Percentiles rank a stretch among this genome's conserved stretches.
Conservation (phyloP, 805 yeast species). For the Metschnikowia hibisci region DNA sequence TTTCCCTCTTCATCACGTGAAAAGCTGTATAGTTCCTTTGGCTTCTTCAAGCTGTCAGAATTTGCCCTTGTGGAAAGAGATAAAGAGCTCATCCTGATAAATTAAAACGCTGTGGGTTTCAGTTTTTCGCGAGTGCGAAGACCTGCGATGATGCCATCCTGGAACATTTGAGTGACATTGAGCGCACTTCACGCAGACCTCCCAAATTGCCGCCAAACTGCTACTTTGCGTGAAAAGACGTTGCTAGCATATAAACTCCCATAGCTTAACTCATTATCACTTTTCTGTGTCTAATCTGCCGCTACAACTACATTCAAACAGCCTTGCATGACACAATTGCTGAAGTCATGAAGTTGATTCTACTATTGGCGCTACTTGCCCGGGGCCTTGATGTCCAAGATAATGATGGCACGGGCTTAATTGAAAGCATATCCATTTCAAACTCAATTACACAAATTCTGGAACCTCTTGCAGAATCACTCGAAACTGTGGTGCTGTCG, state of each 20-base stretch:
- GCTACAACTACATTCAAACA: too few relatives aligned
- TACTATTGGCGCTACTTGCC: neutral
- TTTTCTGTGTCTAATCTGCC: too few relatives aligned
- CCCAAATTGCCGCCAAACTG: too few relatives aligned
- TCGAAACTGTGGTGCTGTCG: neutral
- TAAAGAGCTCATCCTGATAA: constrained; percentile 28
- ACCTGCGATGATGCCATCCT: neutral
- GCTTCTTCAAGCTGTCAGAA: constrained; percentile 74
- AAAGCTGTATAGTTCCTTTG: constrained; percentile 72
- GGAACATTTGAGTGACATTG: too few relatives aligned
- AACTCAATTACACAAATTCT: neutral
- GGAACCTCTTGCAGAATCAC: neutral
- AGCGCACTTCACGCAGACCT: too few relatives aligned
- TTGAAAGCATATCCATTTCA: too few relatives aligned
- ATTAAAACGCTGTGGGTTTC: neutral
- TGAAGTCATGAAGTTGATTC: neutral
- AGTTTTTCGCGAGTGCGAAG: constrained; percentile 4
- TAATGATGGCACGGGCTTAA: neutral
- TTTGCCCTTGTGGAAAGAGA: constrained; percentile 50
- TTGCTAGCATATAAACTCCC: too few relatives aligned
- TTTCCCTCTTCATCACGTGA: constrained; percentile 56
- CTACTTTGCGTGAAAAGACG: too few relatives aligned
- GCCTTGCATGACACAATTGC: neutral
- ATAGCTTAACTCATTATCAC: too few relatives aligned
- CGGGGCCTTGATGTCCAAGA: neutral